Evolutionary conservation across 306 rosid species (phyloP), one percentile per base, ranked within the genome.

Genomic region (Hylodesmum podocarpum): DNA sequence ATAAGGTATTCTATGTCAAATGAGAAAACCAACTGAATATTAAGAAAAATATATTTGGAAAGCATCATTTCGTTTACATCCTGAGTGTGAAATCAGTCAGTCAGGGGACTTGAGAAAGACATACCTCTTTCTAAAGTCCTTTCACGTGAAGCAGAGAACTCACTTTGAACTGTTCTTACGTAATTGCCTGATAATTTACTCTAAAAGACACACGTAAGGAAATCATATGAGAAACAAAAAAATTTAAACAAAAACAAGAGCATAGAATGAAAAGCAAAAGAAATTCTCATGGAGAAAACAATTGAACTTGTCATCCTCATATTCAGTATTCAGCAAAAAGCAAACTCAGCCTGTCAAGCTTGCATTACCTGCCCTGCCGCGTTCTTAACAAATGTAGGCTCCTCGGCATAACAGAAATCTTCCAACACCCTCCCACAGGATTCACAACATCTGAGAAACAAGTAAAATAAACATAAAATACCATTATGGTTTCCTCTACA

Each of bases 101-200:
- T 25, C 55, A 73, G 28, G 44, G 57, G 11, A 73, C 72, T 54
- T 29, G 66, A 64, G 29, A 63, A 25, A 69, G 58, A 61, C 8
- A 43, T 75, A 87, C 91, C 91, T 46, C 73, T 87, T 4, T 82
- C 81, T 53, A 87, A 68, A 29, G 88, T 84, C 81, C 91, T 82
- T 76, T 77, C 67, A 79, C 86, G 85, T 49, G 91, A 82, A 4
- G 79, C 80, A 44, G 90, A 78, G 50, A 70, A 69, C 27, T 73
- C 84, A 43, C 80, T 81, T 77, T 62, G 86, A 63, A 82, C 72
- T 19, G 86, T 50, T 76, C 22, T 72, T 34, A 87, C 80, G 70
- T 6, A 68, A 53, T 40, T 55, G 46, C 90, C 90, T 0, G 90
- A 74, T 63, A 83, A 19, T 24, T 69, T 74, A 73, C 88, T 84